Evolutionary conservation across 2,329 filamentous ascomycete species (phyloP).

Genomic region (Pestalotiopsis sp.): DNA sequence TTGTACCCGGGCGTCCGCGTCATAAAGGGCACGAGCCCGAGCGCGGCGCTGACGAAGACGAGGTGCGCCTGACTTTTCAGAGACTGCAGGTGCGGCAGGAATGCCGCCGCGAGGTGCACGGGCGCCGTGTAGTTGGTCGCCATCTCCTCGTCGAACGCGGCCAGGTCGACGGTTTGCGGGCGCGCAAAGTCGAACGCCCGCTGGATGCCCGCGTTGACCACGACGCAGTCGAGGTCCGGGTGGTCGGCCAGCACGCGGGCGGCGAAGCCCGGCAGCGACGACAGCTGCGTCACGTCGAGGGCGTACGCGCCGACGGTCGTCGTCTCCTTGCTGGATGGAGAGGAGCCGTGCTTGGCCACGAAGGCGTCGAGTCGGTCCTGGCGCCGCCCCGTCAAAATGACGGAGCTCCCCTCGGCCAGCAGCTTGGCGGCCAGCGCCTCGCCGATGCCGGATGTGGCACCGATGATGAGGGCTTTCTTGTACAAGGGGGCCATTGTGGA

Average conservation of each 20-base stretch:
- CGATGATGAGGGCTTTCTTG: constrained; percentile 52
- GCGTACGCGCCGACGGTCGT: constrained; percentile 31
- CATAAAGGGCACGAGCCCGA: constrained; percentile 43
- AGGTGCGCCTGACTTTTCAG: constrained; percentile 20
- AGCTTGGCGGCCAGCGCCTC: constrained; percentile 40
- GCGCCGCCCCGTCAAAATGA: constrained; percentile 50
- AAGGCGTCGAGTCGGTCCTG: constrained; percentile 49
- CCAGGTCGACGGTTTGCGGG: constrained; percentile 43
- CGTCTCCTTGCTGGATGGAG: background rate
- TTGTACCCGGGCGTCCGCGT: constrained; percentile 47
- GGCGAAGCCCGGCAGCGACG: constrained; percentile 36
- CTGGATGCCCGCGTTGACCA: constrained; percentile 55
- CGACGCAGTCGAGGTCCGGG: constrained; percentile 52
- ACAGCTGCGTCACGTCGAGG: constrained; percentile 46
- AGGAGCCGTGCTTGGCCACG: constrained; percentile 39
- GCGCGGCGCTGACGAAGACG: constrained; percentile 30
- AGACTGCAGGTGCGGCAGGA: constrained; percentile 45
- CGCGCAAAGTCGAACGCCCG: constrained; percentile 43
- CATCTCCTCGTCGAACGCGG: constrained; percentile 41
- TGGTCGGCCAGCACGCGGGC: constrained; percentile 35
- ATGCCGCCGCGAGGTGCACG: constrained; percentile 45
- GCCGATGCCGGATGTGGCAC: constrained; percentile 55
- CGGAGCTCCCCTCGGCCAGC: constrained; percentile 41
- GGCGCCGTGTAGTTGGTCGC: constrained; percentile 47
- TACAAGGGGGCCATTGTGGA: constrained; percentile 48